Evolutionary conservation across 2,329 filamentous ascomycete genomes (phyloP).

Genomic region (Phaeosphaeria sp.): DNA sequence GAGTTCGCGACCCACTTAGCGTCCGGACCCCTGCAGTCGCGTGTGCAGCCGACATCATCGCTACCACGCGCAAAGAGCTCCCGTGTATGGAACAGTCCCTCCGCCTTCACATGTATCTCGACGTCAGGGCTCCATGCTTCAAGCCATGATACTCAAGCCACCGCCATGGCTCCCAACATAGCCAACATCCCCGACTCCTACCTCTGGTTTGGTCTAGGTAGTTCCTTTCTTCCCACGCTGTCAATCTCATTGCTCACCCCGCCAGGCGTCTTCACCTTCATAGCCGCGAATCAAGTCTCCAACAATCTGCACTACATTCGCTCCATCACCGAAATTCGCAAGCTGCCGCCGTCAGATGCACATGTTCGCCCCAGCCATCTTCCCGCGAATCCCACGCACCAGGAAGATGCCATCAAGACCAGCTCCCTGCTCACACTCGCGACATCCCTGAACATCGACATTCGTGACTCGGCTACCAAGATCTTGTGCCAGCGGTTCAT

Average conservation of each 20-base stretch:
- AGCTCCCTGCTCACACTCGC: conserved; percentile 50
- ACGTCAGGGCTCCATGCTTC: conserved; percentile 15
- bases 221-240: neutral
- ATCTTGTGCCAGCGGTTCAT: conserved; percentile 48
- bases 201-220: conserved; percentile 56
- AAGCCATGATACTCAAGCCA: conserved; percentile 2
- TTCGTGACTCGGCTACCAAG: conserved; percentile 48
- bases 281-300: conserved; percentile 64
- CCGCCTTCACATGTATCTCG: conserved; percentile 5
- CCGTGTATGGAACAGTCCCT: neutral
- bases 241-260: conserved; percentile 49
- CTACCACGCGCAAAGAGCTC: neutral
- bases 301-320: conserved; percentile 66
- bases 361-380: conserved; percentile 28
- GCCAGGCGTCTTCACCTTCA: conserved; percentile 62
- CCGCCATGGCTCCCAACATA: conserved; percentile 44
- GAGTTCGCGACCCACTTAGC: conserved; percentile 16
- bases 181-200: conserved; percentile 52
- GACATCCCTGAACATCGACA: conserved; percentile 51
- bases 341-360: conserved; percentile 64
- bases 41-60: conserved; percentile 25
- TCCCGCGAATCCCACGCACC: conserved; percentile 67
- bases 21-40: conserved; percentile 19
- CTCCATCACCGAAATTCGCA: conserved; percentile 70
- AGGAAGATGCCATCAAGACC: conserved; percentile 63